Base-by-base conservation (phyloP, 441 rosid species). In the Pelargonium cotyledonis region DNA sequence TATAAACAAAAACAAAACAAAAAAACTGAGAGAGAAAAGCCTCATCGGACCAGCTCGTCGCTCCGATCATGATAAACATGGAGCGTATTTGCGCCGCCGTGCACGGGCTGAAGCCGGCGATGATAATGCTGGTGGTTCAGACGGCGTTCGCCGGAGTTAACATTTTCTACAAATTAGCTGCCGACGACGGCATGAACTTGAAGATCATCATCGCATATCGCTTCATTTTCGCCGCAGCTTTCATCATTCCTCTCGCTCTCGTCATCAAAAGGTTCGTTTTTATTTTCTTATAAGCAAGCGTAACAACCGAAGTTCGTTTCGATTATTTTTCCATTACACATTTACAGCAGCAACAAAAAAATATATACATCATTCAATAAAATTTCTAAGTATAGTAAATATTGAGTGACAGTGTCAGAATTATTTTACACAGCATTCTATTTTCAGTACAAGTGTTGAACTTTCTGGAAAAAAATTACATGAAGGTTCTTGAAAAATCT, bases 171-270 rank as follows among this genome's bases (percentile, higher is more conserved):
- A 81, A 81, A 67, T 60, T 78, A 0, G 82, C 77, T 0, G 78
- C 68, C 0, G 43, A 70, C 60, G 67, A 69, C 44, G 80, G 82
- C 1, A 78, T 78, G 82, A 81, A 63, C 65, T 60, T 74, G 26
- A 65, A 16, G 9, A 14, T 78, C 5, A 68, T 81, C 65, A 51
- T 76, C 9, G 77, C 82, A 1, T 81, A 76, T 49, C 76, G 82
- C 14, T 76, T 81, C 68, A 5, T 78, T 8, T 81, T 81, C 4
- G 84, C 80, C 9, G 26, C 76, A 0, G 78, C 77, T 55, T 53
- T 81, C 19, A 73, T 78, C 73, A 58, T 68, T 19, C 84, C 84
- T 2, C 43, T 81, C 18, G 84, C 84, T 19, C 69, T 78, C 40
- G 1, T 78, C 57, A 8, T 72, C 4, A 68, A 72, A 58, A 70